Evolutionary conservation across 352 stramenopile genomes (phyloP), one percentile per base, ranked within the genome.

Genomic region (Pythium brassicae): DNA sequence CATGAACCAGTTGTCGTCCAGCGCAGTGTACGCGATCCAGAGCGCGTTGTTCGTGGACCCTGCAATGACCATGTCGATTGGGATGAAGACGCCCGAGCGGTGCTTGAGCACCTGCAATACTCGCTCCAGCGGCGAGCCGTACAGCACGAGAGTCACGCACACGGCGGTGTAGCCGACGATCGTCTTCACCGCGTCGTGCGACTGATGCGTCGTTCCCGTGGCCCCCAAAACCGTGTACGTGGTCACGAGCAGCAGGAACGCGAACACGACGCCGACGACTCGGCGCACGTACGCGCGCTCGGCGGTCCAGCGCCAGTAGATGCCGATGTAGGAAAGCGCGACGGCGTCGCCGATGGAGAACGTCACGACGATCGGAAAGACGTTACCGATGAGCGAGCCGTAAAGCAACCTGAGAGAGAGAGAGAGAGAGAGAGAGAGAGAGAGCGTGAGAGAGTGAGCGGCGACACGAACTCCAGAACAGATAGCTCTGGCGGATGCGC

Each of bases 1-100:
- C 50, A 87, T 66, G 57, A 87, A 81, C 74, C 66, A 78, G 26
- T 80, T 55, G 0, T 52, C 45, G 26, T 64, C 58, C 52, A 86
- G 61, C 9, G 57, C 47, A n/a, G 61, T 68, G 69, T 83, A 83
- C 17, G 58, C 63, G 61, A 83, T 66, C 73, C 76, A 84, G 54
- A 79, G 69, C 23, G 62, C 44, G 62, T 83, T 84, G 64, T 80
- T 86, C 62, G 72, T 65, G 17, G 67, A 76, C 45, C 71, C 73
- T 8, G 67, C 71, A 39, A 63, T 46, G 12, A 86, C 65, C 66
- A 86, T 77, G 60, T 79, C 60, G 44, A 84, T 75, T 14, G 71
- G 66, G 42, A 44, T 15, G 37, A 44, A 44, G 12, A 44, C 37
- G 37, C 12, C 15, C 37, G 37, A 20, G 12, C 19, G 15, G 37